These are phyloP conservation scores for Trametes cinnabarina DNA, from an alignment of 768 basidiomycete genomes.

Conservation along the genomic window DNA sequence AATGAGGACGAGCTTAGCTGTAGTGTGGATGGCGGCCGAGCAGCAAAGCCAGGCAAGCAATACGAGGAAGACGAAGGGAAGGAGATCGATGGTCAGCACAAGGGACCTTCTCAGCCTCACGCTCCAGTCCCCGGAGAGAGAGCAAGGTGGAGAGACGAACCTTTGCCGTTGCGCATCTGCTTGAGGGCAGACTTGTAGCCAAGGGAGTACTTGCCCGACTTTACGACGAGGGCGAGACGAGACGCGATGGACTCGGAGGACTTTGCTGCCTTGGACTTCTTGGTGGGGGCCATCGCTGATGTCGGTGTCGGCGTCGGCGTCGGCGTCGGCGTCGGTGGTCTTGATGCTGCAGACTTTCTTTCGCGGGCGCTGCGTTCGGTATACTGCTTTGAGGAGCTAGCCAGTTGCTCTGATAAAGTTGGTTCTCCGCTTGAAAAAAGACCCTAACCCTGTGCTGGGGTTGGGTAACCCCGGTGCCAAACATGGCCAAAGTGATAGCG, in stretches of 20 bases:
- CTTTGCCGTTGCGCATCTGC: constrained; percentile 97
- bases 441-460: constrained; percentile 23
- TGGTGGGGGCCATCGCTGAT: constrained; percentile 82
- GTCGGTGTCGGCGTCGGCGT: constrained; percentile 19
- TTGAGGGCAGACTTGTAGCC: constrained; percentile 99
- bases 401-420: constrained; percentile 31
- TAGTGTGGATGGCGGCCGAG: background rate
- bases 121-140: constrained; percentile 91
- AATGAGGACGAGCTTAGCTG: constrained; percentile 98
- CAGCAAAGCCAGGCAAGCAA: background rate
- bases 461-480: constrained; percentile 1
- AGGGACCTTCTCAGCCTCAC: constrained; percentile 99
- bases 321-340: constrained; percentile 20
- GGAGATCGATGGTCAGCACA: constrained; percentile 52
- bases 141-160: constrained; percentile 54
- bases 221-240: constrained; percentile 92
- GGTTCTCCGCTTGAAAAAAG: constrained; percentile 3
- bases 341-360: constrained; percentile 21
- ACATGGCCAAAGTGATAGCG: constrained; percentile 21
- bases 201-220: constrained; percentile 96
- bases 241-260: constrained; percentile 91
- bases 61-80: constrained; percentile 25
- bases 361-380: constrained; percentile 8
- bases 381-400: constrained; percentile 16
- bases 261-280: constrained; percentile 94